Base-by-base conservation (phyloP, 1,284 basidiomycete genomes). In the Sphaerobolus stellatus region DNA sequence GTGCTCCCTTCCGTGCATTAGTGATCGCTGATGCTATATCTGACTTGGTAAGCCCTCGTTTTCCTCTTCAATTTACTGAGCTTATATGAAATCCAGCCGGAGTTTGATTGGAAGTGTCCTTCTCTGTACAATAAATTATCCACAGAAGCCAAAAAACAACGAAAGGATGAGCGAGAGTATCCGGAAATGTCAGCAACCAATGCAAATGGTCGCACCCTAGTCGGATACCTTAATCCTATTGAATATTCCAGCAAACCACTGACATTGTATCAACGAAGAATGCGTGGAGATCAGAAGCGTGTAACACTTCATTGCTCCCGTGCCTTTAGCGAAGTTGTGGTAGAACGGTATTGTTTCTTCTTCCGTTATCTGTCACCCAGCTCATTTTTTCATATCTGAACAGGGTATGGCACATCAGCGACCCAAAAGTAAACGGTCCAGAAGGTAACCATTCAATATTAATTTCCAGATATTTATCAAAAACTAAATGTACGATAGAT, bases 11-110 rank as follows among this genome's bases (percentile, higher is more conserved):
- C 28, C 70, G 66, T 41, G 66, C 78, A 9, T 74, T 86, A 2
- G 83, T 81, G 1, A 75, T 88, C 2, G 64, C 78, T 41, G 81
- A 84, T 61, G 82, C 86, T n/a, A 82, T 86, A 52, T 69, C 74
- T 25, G 86, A 89, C 61, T 62, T 90, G 70, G 86, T 84, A 66
- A 52, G 83, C 71, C 45, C 28, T 51, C n/a, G 7, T 52, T 55
- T 48, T 30, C 18, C 13, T 49, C 22, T 18, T 25, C 7, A 41
- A 25, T 52, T 43, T 29, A 52, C 7, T n/a, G 59, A 18, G 25
- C 16, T 29, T 20, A 46, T 27, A 33, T 48, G 25, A 25, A 41
- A 41, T 47, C 13, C 13, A 87, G 84, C 80, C 80, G 31, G 69
- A 65, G 1, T 88, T 84, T 67, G 82, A 88, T 48, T 88, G 84